Evolutionary conservation across 2,329 filamentous ascomycete genomes (phyloP).

Genomic region (Parafenestella ontariensis): DNA sequence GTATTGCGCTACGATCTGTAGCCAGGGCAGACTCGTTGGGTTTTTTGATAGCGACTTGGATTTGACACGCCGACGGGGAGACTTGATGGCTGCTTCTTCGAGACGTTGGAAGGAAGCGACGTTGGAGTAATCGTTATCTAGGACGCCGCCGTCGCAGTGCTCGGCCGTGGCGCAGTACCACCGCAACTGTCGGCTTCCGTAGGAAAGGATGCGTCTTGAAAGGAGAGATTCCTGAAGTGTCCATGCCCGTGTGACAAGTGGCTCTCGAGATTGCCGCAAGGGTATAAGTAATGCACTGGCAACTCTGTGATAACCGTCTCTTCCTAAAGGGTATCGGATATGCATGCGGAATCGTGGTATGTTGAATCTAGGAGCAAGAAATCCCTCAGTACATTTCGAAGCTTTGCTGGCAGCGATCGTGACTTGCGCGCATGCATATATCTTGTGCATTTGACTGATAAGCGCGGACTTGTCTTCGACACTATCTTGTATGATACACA

Average conservation of each 20-base stretch:
- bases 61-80: too few species aligned
- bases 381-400: not conserved
- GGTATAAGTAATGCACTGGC: too few species aligned
- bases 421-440: slow-evolving; percentile 14
- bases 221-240: slow-evolving; percentile 5
- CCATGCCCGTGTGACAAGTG: slow-evolving; percentile 3
- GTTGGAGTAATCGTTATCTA: not conserved
- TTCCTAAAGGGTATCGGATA: too few species aligned
- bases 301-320: not conserved
- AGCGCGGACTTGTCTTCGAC: slow-evolving; percentile 5
- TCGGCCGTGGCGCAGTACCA: not conserved
- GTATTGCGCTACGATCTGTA: not conserved
- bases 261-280: not conserved
- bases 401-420: slow-evolving; percentile 9
- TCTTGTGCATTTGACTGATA: slow-evolving; percentile 11
- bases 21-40: not conserved
- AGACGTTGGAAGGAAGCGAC: too few species aligned
- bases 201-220: not conserved
- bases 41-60: too few species aligned
- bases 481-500: slow-evolving; percentile 14
- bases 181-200: not conserved
- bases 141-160: not conserved
- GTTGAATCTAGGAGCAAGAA: not conserved
- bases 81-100: too few species aligned
- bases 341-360: too few species aligned